Conservation (phyloP, 2,329 filamentous ascomycete genomes). For the Ceratocystis harringtonii region DNA sequence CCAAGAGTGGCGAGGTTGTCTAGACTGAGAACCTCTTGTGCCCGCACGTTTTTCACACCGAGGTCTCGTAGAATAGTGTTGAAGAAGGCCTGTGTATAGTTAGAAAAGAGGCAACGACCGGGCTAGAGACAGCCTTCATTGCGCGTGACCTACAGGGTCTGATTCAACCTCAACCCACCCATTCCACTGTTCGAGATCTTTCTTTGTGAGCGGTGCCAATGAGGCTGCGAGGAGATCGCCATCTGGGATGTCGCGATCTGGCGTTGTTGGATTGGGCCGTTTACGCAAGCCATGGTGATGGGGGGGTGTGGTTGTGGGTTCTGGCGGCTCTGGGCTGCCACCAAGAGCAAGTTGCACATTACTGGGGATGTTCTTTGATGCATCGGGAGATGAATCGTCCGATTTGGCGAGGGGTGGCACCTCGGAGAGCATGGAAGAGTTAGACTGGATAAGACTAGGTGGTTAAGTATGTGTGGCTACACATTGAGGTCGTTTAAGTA, state of each 20-base stretch:
- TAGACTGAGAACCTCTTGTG: slow-evolving; percentile 62
- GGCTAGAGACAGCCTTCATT: not conserved
- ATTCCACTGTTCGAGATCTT: slow-evolving; percentile 47
- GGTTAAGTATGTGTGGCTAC: not conserved
- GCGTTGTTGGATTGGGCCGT: not conserved
- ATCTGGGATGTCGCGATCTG: slow-evolving; percentile 4
- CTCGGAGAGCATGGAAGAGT: not conserved
- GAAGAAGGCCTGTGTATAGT: slow-evolving; percentile 52
- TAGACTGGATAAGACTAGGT: not conserved
- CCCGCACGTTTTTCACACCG: slow-evolving; percentile 56
- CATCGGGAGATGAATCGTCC: not conserved
- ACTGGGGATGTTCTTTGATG: too few species aligned
- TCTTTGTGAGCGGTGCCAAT: slow-evolving; percentile 32
- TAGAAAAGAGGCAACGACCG: not conserved
- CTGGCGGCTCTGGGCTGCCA: not conserved
- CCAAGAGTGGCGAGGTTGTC: slow-evolving; percentile 49
- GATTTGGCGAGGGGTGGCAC: not conserved
- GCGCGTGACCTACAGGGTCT: slow-evolving; percentile 50
- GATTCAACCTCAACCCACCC: slow-evolving; percentile 80
- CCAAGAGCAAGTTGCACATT: not conserved
- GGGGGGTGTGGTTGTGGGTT: not conserved
- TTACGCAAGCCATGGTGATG: not conserved
- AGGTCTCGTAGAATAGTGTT: slow-evolving; percentile 69
- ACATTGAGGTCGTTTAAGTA: too few species aligned
- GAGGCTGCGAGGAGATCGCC: slow-evolving; percentile 33